Base-by-base conservation (phyloP, 176 grass and related monocot species). In the Musa itinerans region DNA sequence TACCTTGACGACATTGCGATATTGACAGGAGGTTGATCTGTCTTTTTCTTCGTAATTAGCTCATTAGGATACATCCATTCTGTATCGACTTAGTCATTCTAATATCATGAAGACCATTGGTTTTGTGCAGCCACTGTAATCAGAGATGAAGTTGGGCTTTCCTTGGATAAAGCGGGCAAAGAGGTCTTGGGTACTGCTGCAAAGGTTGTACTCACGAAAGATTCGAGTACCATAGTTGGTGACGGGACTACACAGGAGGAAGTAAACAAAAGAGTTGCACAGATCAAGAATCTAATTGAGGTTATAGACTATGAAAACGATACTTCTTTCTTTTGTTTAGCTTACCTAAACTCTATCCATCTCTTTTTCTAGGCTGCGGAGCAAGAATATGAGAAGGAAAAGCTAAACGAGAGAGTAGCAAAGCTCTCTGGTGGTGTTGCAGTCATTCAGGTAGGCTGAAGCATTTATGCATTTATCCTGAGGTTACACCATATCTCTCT, bases 341-440 rank as follows among this genome's bases (percentile, higher is more conserved):
- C 19, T 0, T 19, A 55, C 10, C 43, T 11, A 59, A 59, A 29
- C 27, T 48, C 1, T 43, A 12, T 69, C 62, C 67, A 76, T 21
- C 29, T 78, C 0, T 2, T 21, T 78, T 15, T 84, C 21, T 86
- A 98, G 95, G 76, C 50, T 43, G 76, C 91, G 14, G 95, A 99
- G 26, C 95, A 99, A 86, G 95, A 99, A 69, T 99, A 99, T 11
- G 91, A 99, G 29, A 99, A 99, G 88, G 95, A 99, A 76, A 99
- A 99, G 2, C 90, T 99, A 52, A 99, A 84, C 48, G 95, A 99
- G 89, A 92, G 95, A 82, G 94, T 99, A 76, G 95, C 95, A 7
- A 99, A 99, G 74, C 91, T 99, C 6, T 90, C 95, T 74, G 95
- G 95, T 79, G 95, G 95, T 83, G 95, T 99, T 86, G 91, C 91